These are phyloP conservation scores for Hanseniaspora valbyensis DNA, from an alignment of 805 yeast species.

Conservation along the genomic window DNA sequence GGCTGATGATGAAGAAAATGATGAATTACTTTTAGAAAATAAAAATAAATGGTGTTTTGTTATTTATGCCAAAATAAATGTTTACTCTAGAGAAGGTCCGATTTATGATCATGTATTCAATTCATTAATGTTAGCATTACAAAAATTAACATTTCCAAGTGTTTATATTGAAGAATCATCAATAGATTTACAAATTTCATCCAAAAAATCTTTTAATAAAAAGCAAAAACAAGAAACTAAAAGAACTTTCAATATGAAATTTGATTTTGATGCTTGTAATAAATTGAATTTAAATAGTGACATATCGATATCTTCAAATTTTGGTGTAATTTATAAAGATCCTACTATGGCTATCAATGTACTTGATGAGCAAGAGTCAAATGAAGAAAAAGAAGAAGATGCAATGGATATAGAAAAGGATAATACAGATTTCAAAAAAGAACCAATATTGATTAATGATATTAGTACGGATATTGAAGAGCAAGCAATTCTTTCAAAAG, in stretches of 20 bases:
- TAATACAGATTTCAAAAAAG: conserved; percentile 10
- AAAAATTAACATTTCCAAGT: conserved; percentile 50
- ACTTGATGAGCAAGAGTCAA: conserved; percentile 23
- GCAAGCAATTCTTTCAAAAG: conserved; percentile 41
- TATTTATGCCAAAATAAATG: conserved; percentile 60
- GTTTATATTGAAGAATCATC: conserved; percentile 57
- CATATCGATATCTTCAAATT: conserved; percentile 39
- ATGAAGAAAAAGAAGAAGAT: conserved; percentile 27
- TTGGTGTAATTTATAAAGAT: conserved; percentile 45
- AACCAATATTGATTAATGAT: conserved; percentile 50
- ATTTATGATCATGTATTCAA: conserved; percentile 66
- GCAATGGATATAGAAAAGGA: conserved; percentile 28
- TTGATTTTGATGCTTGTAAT: conserved; percentile 38
- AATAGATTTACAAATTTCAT: conserved; percentile 40
- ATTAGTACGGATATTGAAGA: conserved; percentile 82
- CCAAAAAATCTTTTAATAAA: conserved; percentile 25
- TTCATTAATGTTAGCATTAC: conserved; percentile 52
- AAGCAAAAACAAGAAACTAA: conserved; percentile 38
- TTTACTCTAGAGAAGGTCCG: conserved; percentile 75
- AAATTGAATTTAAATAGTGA: conserved; percentile 33
- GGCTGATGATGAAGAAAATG: conserved; percentile 27
- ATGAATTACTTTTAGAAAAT: conserved; percentile 30
- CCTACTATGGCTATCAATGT: conserved; percentile 26
- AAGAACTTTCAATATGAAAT: conserved; percentile 43
- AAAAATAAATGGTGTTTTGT: conserved; percentile 42